Conservation (phyloP, 441 rosid genomes). For the Brassica hybrid region DNA sequence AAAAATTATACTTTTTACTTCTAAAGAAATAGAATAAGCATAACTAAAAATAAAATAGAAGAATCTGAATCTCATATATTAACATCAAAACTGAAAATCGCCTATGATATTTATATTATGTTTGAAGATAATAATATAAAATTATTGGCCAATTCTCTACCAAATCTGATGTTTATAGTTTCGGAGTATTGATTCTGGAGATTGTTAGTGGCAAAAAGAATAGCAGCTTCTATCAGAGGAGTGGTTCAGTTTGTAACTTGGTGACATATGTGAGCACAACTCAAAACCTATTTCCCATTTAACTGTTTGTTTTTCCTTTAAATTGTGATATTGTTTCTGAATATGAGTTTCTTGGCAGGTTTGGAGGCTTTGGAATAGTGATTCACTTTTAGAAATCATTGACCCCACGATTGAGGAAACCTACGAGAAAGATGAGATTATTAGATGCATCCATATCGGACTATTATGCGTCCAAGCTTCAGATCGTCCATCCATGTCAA, state of each 20-base stretch:
- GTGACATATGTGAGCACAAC: conserved; percentile 24
- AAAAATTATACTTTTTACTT: too few relatives aligned
- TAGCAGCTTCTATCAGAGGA: not conserved
- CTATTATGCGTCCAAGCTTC: not conserved
- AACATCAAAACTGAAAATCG: too few relatives aligned
- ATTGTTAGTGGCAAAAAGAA: conserved; percentile 46
- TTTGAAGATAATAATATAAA: too few relatives aligned
- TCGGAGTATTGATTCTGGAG: not conserved
- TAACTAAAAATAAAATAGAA: too few relatives aligned
- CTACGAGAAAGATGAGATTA: not conserved
- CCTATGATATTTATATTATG: too few relatives aligned
- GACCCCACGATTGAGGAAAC: not conserved
- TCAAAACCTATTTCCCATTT: too few relatives aligned
- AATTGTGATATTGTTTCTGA: too few relatives aligned
- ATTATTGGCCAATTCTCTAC: not conserved
- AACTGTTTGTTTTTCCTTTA: too few relatives aligned
- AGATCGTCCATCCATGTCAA: not conserved
- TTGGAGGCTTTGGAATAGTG: not conserved
- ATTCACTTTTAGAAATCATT: not conserved
- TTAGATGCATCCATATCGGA: conserved; percentile 6
- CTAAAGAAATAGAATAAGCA: too few relatives aligned
- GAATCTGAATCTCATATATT: too few relatives aligned
- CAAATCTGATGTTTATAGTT: conserved; percentile 3
- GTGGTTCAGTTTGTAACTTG: conserved; percentile 13
- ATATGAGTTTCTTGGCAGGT: not conserved